phyloP scores from a whole-genome alignment of 441 rosid genomes.

The Euphorbia corollata region DNA sequence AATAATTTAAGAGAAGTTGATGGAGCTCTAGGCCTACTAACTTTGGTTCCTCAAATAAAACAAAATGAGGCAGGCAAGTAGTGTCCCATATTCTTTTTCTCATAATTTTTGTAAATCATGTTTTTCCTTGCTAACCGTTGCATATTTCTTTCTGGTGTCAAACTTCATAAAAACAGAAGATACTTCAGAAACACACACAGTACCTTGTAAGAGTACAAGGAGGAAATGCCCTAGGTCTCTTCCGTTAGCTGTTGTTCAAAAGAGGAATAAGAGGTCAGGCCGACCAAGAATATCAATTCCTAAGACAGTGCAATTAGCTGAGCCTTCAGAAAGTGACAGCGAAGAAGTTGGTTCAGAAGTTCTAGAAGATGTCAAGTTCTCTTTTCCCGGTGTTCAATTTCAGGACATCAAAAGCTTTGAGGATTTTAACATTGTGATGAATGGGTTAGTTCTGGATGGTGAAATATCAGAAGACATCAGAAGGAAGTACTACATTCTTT shows the following conservation, averaged over 20 bases:
- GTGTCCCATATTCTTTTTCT: constrained; percentile 13
- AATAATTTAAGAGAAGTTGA: constrained; percentile 52
- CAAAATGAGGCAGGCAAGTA: constrained; percentile 51
- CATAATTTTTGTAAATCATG: not conserved
- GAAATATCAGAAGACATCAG: constrained; percentile 46
- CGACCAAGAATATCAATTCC: constrained; percentile 28
- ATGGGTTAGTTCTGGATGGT: constrained; percentile 44
- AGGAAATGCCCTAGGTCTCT: constrained; percentile 43
- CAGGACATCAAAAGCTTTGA: constrained; percentile 35
- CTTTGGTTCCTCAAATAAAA: constrained; percentile 50
- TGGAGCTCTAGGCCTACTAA: constrained; percentile 59
- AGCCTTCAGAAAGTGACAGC: constrained; percentile 56
- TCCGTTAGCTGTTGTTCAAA: constrained; percentile 37
- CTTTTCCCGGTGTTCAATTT: constrained; percentile 37
- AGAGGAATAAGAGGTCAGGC: constrained; percentile 33
- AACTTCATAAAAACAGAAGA: constrained; percentile 16
- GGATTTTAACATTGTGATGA: constrained; percentile 40
- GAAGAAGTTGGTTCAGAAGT: constrained; percentile 64
- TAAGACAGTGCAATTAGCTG: constrained; percentile 26
- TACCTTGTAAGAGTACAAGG: constrained; percentile 25
- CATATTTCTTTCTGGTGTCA: constrained; percentile 18
- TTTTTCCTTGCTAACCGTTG: constrained; percentile 9
- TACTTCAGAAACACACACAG: constrained; percentile 23
- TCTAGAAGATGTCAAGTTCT: constrained; percentile 48
- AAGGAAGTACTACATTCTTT: constrained; percentile 47